Evolutionary conservation across 768 basidiomycete genomes (phyloP), one percentile per base, ranked within the genome.

Genomic region (Rhodosporidiobolus sp.): DNA sequence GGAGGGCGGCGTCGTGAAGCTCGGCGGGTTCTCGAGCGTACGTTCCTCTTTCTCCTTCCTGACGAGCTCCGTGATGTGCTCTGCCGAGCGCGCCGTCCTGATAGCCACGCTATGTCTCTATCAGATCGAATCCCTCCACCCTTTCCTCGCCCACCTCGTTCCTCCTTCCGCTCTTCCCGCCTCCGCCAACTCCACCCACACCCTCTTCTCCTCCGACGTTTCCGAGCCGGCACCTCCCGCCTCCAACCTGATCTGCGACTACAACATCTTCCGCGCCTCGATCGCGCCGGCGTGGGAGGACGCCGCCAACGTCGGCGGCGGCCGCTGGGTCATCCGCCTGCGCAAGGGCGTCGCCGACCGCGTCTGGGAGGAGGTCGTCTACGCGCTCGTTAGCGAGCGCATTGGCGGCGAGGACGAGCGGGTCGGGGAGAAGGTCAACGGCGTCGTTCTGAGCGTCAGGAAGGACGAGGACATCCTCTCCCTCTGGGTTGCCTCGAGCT

Each of bases 221-320:
- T 16, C 49, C 50, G 56, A 60, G 16, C 2, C 65, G 11, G 54
- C 67, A 17, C 74, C 74, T 8, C 55, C 67, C 4, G 26, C 60
- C 3, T 38, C 56, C 50, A 69, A 69, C 67, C 24, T 69, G 45
- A 72, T 75, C 52, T 72, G 94, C 8, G 95, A 98, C 82, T 92
- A 95, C 74, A 88, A 97, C 45, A 86, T 96, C 74, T 96, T 97
- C 83, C 91, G 94, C 77, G 84, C 87, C 4, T 88, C 88, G 52
- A 85, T 98, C 68, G 88, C 89, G 54, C 94, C 95, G 1, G 90
- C 95, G 5, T 98, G 95, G 95, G 95, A 98, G 80, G 94, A 96
- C 81, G 90, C 92, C 22, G 83, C 92, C 67, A 96, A 96, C 80
- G 81, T 88, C 60, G 80, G 87, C 24, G 94, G 94, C 35, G 94